Conservation (phyloP, 345 rosid genomes). For the Brassica rapa region DNA sequence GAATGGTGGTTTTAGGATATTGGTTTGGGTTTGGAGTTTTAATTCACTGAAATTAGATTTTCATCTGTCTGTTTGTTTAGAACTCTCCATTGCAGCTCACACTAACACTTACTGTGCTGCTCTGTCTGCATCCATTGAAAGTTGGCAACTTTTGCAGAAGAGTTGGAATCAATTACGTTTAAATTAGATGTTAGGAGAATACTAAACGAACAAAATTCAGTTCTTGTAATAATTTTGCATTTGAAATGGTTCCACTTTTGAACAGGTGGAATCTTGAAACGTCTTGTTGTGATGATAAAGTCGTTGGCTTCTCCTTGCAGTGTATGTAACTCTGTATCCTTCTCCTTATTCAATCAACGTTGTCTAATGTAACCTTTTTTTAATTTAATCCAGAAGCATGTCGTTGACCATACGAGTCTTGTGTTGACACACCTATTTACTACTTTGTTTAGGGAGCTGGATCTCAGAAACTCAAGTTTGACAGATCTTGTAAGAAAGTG, state of each 20-base stretch:
- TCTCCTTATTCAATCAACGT: constrained; percentile 10
- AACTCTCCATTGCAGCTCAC: background rate
- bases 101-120: background rate
- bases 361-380: background rate
- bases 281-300: constrained; percentile 39
- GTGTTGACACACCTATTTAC: background rate
- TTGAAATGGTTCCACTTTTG: background rate
- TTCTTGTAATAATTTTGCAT: background rate
- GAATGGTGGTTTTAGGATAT: background rate
- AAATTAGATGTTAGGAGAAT: background rate
- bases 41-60: background rate
- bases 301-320: constrained; percentile 34
- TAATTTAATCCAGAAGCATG: background rate
- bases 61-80: background rate
- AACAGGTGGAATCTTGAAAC: constrained; percentile 28
- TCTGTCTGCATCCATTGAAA: background rate
- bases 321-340: constrained; percentile 24
- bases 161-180: background rate
- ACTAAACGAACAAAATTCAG: background rate
- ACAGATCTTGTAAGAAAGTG: constrained; percentile 30
- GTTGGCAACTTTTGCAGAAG: background rate
- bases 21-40: too few species aligned
- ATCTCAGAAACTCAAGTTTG: constrained; percentile 34
- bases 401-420: background rate
- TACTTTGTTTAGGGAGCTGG: constrained; percentile 33